Percentiles rank a stretch among this genome's conserved stretches.
Conservation (phyloP, 768 basidiomycete genomes). For the Clathrus columnatus region DNA sequence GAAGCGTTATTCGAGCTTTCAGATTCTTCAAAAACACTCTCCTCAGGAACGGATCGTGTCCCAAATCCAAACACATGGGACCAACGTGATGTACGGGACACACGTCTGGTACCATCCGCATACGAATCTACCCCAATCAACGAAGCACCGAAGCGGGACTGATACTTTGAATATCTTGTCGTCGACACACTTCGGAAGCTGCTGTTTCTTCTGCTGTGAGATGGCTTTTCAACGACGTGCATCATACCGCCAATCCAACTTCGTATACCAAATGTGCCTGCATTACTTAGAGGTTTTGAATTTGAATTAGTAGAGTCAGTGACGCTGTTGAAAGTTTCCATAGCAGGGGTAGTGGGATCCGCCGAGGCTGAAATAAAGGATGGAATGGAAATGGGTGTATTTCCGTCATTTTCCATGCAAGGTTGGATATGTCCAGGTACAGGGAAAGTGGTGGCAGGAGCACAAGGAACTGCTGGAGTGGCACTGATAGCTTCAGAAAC, state of each 20-base stretch:
- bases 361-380: not conserved
- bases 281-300: not conserved
- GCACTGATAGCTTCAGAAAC: too few relatives aligned
- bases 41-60: not conserved
- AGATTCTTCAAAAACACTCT: not conserved
- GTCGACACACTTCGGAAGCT: not conserved
- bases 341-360: not conserved
- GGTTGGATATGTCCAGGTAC: not conserved
- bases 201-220: not conserved
- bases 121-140: not conserved
- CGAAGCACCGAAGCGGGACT: not conserved
- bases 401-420: not conserved
- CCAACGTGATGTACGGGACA: not conserved
- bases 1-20: not conserved
- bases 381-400: not conserved
- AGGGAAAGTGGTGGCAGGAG: too few relatives aligned
- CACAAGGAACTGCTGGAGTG: not conserved
- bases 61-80: not conserved
- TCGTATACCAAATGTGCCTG: conserved; percentile 5
- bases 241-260: conserved; percentile 1
- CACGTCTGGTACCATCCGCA: not conserved
- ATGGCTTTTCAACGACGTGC: not conserved
- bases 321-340: too few relatives aligned
- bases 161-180: not conserved
- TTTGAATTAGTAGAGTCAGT: too few relatives aligned